These are phyloP conservation scores for Gynandropsis gynandra DNA, from an alignment of 345 rosid genomes.

Conservation along the genomic window DNA sequence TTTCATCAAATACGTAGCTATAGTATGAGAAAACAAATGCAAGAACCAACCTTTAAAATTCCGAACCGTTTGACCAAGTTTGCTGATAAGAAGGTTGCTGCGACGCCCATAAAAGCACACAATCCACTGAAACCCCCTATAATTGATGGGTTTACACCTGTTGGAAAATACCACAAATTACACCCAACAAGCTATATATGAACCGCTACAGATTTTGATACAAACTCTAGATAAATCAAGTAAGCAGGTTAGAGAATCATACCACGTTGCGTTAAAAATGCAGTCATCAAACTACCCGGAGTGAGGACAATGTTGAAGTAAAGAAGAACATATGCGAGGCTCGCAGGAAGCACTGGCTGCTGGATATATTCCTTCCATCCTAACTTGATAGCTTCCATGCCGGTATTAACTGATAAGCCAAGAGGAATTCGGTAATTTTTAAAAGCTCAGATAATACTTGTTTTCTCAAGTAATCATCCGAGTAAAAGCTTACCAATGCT, in stretches of 20 bases:
- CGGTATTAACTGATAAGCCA: slow-evolving; percentile 34
- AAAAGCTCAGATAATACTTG: not conserved
- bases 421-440: slow-evolving; percentile 11
- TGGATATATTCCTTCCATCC: slow-evolving; percentile 95
- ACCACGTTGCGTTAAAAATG: slow-evolving; percentile 87
- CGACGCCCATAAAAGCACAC: slow-evolving; percentile 90
- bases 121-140: slow-evolving; percentile 89
- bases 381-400: slow-evolving; percentile 75
- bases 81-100: slow-evolving; percentile 86
- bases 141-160: slow-evolving; percentile 81
- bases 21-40: slow-evolving; percentile 5
- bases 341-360: slow-evolving; percentile 94
- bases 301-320: slow-evolving; percentile 81
- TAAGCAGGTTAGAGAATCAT: slow-evolving; percentile 15
- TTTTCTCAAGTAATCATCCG: not conserved
- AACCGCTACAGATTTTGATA: not conserved
- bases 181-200: not conserved
- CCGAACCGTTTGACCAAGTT: slow-evolving; percentile 64
- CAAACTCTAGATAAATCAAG: not conserved
- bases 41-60: slow-evolving; percentile 51
- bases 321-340: slow-evolving; percentile 84
- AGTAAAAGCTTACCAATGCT: slow-evolving; percentile 42
- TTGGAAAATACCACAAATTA: slow-evolving; percentile 8
- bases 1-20: too few relatives aligned
- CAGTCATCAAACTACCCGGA: slow-evolving; percentile 95